These are phyloP conservation scores for Haberlea rhodopensis DNA, from an alignment of 257 asterid genomes.

Conservation along the genomic window DNA sequence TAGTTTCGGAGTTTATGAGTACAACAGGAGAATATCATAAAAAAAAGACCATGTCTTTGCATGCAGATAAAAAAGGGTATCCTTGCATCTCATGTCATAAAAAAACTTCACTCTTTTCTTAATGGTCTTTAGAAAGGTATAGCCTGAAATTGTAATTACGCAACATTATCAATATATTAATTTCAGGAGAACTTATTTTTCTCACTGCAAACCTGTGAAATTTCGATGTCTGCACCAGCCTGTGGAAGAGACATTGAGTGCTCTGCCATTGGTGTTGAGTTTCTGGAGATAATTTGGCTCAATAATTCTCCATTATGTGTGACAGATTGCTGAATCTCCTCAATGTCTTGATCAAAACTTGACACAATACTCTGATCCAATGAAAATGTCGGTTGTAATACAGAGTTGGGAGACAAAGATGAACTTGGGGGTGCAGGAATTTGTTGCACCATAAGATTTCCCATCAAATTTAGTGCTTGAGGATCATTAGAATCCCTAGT, in stretches of 20 bases:
- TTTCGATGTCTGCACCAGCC: slow-evolving; percentile 18
- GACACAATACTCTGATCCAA: slow-evolving; percentile 34
- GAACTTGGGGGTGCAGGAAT: slow-evolving; percentile 29
- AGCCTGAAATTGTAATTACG: background rate
- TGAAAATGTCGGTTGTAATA: slow-evolving; percentile 46
- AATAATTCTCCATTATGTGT: slow-evolving; percentile 15
- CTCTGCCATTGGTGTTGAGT: slow-evolving; percentile 19
- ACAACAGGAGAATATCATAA: too few relatives aligned
- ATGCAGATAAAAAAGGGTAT: background rate
- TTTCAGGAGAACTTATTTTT: background rate
- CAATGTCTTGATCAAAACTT: slow-evolving; percentile 36
- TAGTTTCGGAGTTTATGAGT: too few relatives aligned
- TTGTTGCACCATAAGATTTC: slow-evolving; percentile 28
- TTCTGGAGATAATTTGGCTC: slow-evolving; percentile 17
- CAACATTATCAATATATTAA: background rate
- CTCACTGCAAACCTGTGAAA: slow-evolving; percentile 32
- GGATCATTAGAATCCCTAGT: slow-evolving; percentile 16
- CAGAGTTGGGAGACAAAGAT: slow-evolving; percentile 52
- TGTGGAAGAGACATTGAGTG: slow-evolving; percentile 13
- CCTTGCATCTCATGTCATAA: background rate
- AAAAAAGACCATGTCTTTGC: background rate
- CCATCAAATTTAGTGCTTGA: slow-evolving; percentile 17
- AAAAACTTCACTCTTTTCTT: background rate
- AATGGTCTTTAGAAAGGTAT: background rate
- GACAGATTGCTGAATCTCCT: slow-evolving; percentile 31